Base-by-base conservation (phyloP, 129 eudicot genomes). In the Calendula officinalis region DNA sequence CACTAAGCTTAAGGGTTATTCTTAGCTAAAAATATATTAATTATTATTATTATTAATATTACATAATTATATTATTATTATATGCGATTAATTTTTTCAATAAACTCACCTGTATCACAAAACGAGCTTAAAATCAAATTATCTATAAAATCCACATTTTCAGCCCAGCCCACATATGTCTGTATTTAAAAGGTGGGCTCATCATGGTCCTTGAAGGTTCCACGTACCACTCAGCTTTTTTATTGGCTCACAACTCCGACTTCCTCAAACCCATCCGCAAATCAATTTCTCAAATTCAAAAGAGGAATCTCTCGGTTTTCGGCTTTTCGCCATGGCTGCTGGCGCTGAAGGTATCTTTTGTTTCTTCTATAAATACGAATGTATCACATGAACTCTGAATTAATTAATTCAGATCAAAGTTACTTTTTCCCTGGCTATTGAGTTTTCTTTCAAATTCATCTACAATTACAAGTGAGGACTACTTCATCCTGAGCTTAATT, bases 281-380 rank as follows among this genome's bases (percentile, higher is more conserved):
- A 14, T 46, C 72, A 12, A 46, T 7, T 38, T 58, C 62, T 66
- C 33, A 12, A n/a, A 47, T 66, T 8, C 61, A 48, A 37, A 74
- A 74, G 68, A 66, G 62, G 66, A 73, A 73, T 36, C 32, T 65
- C 0, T 56, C 73, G 7, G n/a, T n/a, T n/a, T n/a, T n/a, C n/a
- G n/a, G n/a, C 73, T 74, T 34, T 58, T 74, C 13, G 78, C 78
- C 1, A 74, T 74, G 78, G 73, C 78, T 57, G 78, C 73, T 44
- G 47, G 27, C 15, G 14, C 78, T 52, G 78, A 74, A 74, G 78
- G 78, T 74, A 1, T 56, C 15, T n/a, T n/a, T n/a, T n/a, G n/a
- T n/a, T n/a, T n/a, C 10, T 56, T 57, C 0, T 0, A 34, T 7
- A 30, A 33, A 2, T 13, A 13, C 5, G 1, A 9, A 59, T 59